These are phyloP conservation scores for Scleroderma citrinum DNA, from an alignment of 768 basidiomycete genomes.

Conservation along the genomic window DNA sequence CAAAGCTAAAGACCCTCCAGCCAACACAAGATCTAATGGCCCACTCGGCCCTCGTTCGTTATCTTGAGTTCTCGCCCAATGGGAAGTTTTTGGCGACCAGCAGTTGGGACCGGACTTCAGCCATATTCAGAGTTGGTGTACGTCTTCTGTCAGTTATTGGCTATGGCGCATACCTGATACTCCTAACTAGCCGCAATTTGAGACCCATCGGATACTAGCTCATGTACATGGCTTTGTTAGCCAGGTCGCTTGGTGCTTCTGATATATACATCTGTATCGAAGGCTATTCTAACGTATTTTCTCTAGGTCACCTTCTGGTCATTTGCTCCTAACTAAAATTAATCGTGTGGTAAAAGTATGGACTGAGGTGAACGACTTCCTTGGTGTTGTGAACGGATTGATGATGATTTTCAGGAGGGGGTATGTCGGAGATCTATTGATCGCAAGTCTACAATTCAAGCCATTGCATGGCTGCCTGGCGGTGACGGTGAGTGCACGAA, in stretches of 20 bases:
- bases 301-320: constrained; percentile 59
- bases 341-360: constrained; percentile 63
- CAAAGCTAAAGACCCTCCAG: constrained; percentile 48
- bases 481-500: constrained; percentile 42
- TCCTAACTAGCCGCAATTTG: constrained; percentile 43
- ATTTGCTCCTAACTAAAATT: constrained; percentile 58
- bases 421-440: constrained; percentile 64
- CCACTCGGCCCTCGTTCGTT: constrained; percentile 62
- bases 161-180: not conserved
- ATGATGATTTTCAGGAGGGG: constrained; percentile 42
- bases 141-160: constrained; percentile 12
- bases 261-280: not conserved
- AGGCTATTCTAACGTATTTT: not conserved
- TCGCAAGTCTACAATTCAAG: constrained; percentile 48
- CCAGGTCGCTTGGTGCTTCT: constrained; percentile 63
- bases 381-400: not conserved
- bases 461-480: constrained; percentile 63
- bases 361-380: constrained; percentile 44
- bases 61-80: constrained; percentile 73
- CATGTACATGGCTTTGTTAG: constrained; percentile 70
- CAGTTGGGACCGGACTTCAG: constrained; percentile 68
- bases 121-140: constrained; percentile 62
- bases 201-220: constrained; percentile 56
- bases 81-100: constrained; percentile 64
- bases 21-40: constrained; percentile 56